Base-by-base conservation (phyloP, 805 yeast species). In the Wickerhamomyces bovis region DNA sequence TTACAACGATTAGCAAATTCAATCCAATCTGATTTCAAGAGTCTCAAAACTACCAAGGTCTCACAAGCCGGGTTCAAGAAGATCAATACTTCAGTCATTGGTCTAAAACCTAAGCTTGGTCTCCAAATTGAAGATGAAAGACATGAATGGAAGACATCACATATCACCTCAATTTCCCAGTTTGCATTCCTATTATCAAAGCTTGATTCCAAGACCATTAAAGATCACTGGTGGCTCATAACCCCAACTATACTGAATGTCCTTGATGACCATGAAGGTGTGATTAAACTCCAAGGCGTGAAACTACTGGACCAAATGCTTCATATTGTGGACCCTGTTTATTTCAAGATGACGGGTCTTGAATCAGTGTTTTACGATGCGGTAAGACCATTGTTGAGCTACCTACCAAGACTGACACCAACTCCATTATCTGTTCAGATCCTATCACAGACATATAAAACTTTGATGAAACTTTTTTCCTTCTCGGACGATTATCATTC, bases 231-330 rank as follows among this genome's bases (percentile, higher is more conserved):
- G 64, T 56, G 60, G 56, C 22, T 60, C 16, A 47, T 60, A 2
- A 47, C 59, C 0, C 63, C 64, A 2, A 53, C 62, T 0, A 50
- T 60, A 4, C 33, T 60, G 21, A 60, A 60, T 40, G 43, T 58
- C 1, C 21, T 60, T 10, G 64, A 60, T 48, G 63, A 60, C 30
- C 61, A 60, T 44, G 64, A 60, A 30, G 61, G 57, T 4, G 42
- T 48, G 6, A 54, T 60, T 4, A 59, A 59, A 40, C 30, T 56
- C 1, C 39, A 47, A 39, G 64, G 64, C 22, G 58, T 58, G 10
- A 38, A 35, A 28, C 31, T 60, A 1, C 26, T 60, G 7, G 41
- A 50, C 3, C 21, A 35, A 1, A 15, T 60, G 13, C 47, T 60
- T 28, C 51, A 50, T 2, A 41, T 28, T 6, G 47, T 53, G n/a